Evolutionary conservation across 176 grass and related monocot genomes (phyloP).

Genomic region (Typha latifolia): DNA sequence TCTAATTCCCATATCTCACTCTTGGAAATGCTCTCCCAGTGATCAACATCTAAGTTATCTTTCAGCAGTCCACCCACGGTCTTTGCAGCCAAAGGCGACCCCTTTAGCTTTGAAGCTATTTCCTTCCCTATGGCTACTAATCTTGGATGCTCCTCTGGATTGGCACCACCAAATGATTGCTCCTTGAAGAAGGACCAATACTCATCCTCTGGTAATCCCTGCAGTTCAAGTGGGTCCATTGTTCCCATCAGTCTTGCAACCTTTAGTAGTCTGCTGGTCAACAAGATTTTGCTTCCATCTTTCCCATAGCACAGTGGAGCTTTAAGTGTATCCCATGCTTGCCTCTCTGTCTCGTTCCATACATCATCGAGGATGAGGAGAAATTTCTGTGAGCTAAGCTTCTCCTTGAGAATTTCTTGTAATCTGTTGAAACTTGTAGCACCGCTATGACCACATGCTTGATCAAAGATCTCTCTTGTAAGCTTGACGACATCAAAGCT

Average conservation of each 20-base stretch:
- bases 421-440: neutral
- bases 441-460: neutral
- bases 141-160: slow-evolving; percentile 3
- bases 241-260: slow-evolving; percentile 13
- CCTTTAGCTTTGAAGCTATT: slow-evolving; percentile 30
- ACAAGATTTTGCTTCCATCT: slow-evolving; percentile 30
- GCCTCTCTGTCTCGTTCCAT: slow-evolving; percentile 22
- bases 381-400: slow-evolving; percentile 1
- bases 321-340: slow-evolving; percentile 32
- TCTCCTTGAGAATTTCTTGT: slow-evolving; percentile 14
- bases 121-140: slow-evolving; percentile 13
- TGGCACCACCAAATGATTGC: slow-evolving; percentile 18
- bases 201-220: slow-evolving; percentile 21
- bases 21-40: too few species aligned
- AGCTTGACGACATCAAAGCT: too few species aligned
- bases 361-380: slow-evolving; percentile 44
- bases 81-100: too few species aligned
- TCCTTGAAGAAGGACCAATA: slow-evolving; percentile 25
- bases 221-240: slow-evolving; percentile 11
- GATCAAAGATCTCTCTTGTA: too few species aligned
- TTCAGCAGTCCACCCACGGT: too few species aligned
- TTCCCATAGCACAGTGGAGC: slow-evolving; percentile 22
- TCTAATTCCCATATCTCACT: too few species aligned
- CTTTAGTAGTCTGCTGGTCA: slow-evolving; percentile 21
- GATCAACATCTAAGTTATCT: too few species aligned